A percentile compares a stretch with the other conserved stretches of the same genome.
Conservation (phyloP, 192 early-diverging fungal genomes). For the Thoreauomyces humboldtii region DNA sequence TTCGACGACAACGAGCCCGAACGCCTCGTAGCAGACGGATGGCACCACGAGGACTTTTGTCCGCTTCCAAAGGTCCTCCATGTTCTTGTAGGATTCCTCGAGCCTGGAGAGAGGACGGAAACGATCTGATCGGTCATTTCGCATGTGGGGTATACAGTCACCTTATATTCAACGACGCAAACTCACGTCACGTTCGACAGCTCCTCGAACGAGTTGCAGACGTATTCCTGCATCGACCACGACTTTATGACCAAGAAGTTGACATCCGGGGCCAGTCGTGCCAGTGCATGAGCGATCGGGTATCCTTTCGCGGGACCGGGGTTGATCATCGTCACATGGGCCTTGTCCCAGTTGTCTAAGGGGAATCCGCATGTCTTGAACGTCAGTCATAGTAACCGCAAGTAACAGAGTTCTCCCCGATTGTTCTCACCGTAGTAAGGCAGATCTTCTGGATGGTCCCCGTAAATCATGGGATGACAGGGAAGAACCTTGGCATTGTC, state of each 20-base stretch:
- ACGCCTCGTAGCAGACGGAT: constrained; percentile 20
- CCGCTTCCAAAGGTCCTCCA: constrained; percentile 16
- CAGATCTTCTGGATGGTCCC: constrained; percentile 3
- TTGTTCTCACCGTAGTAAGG: constrained; percentile 20
- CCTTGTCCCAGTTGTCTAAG: constrained; percentile 25
- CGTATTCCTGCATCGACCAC: constrained; percentile 11
- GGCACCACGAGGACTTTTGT: constrained; percentile 22
- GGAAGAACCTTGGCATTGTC: constrained; percentile 16
- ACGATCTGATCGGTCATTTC: neutral
- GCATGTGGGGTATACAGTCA: neutral
- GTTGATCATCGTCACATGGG: constrained; percentile 22
- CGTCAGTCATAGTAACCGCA: no score
- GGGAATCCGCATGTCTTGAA: no score
- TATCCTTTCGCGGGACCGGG: constrained; percentile 26
- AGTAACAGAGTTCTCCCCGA: no score
- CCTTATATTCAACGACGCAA: no score
- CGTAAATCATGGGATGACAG: constrained; percentile 24
- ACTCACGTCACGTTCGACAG: constrained; percentile 19
- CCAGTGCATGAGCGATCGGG: constrained; percentile 7
- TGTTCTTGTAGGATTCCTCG: constrained; percentile 13
- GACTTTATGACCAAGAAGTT: constrained; percentile 24
- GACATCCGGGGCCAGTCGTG: constrained; percentile 9
- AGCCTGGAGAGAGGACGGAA: no score
- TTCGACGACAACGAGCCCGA: constrained; percentile 31
- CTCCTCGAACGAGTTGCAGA: constrained; percentile 8